These are phyloP conservation scores for Pseudocercospora eumusae DNA, from an alignment of 2,329 filamentous ascomycete species.

Conservation along the genomic window DNA sequence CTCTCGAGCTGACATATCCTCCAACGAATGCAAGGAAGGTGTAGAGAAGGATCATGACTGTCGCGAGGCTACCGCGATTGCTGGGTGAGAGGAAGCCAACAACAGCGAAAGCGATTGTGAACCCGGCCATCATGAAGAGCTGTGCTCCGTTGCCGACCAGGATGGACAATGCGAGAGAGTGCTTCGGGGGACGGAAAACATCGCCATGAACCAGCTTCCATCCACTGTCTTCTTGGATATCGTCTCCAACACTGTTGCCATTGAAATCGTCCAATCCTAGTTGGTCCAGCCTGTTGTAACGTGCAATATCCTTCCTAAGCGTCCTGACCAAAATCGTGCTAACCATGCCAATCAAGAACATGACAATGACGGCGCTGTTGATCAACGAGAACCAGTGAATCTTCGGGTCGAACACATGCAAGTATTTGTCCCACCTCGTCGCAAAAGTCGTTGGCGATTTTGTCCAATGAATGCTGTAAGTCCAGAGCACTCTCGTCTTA, in stretches of 20 bases:
- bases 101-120: conserved; percentile 90
- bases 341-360: conserved; percentile 88
- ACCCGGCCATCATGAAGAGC: conserved; percentile 94
- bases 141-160: conserved; percentile 92
- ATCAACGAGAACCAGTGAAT: conserved; percentile 99
- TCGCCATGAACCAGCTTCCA: conserved; percentile 99
- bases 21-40: conserved; percentile 90
- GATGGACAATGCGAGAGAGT: conserved; percentile 80
- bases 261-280: conserved; percentile 88
- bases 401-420: conserved; percentile 95
- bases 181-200: conserved; percentile 85
- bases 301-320: conserved; percentile 89
- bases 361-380: conserved; percentile 91
- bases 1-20: conserved; percentile 82
- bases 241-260: conserved; percentile 77
- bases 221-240: conserved; percentile 94
- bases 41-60: conserved; percentile 90
- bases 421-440: conserved; percentile 97
- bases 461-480: conserved; percentile 89
- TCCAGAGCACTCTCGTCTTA: conserved; percentile 74
- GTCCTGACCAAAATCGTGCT: conserved; percentile 88
- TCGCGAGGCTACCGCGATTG: conserved; percentile 90
- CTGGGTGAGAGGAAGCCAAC: conserved; percentile 94
- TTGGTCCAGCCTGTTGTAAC: conserved; percentile 92
- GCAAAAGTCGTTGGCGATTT: conserved; percentile 86